Percentiles rank a stretch among this genome's conserved stretches.
These are phyloP conservation scores for Penicillium sp. DNA, from an alignment of 2,329 filamentous ascomycete genomes.

Conservation along the genomic window DNA sequence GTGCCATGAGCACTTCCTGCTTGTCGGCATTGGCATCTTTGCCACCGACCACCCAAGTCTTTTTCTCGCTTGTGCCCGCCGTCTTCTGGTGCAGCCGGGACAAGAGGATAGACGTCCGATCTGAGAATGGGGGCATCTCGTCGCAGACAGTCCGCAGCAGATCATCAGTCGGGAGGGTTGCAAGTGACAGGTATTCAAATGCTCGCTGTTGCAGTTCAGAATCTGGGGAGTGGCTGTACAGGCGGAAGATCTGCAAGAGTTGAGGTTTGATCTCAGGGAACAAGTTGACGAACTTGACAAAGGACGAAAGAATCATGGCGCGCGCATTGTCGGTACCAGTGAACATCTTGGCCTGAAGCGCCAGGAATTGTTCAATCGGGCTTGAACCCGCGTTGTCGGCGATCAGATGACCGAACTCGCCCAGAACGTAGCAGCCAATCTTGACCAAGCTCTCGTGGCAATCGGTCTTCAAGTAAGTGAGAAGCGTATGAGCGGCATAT, in stretches of 20 bases:
- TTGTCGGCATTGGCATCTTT: constrained; percentile 87
- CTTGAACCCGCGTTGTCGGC: constrained; percentile 89
- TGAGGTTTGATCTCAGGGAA: constrained; percentile 99
- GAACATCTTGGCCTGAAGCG: constrained; percentile 84
- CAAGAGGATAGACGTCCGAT: constrained; percentile 85
- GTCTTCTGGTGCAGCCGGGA: constrained; percentile 94
- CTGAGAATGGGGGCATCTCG: constrained; percentile 98
- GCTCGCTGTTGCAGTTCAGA: constrained; percentile 94
- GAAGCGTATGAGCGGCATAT: constrained; percentile 88
- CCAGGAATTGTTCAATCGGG: constrained; percentile 95
- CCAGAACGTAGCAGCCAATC: constrained; percentile 92
- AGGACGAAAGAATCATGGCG: constrained; percentile 91
- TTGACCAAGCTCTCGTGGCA: constrained; percentile 97
- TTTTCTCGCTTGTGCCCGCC: constrained; percentile 85
- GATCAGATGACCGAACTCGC: constrained; percentile 95
- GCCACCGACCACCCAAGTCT: constrained; percentile 96
- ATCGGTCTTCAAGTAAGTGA: constrained; percentile 88
- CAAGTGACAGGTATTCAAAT: constrained; percentile 88
- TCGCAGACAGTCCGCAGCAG: constrained; percentile 91
- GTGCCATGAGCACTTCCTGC: constrained; percentile 74
- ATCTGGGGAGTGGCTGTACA: constrained; percentile 92
- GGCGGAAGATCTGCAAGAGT: constrained; percentile 81
- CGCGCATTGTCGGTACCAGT: constrained; percentile 85
- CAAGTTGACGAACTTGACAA: constrained; percentile 96
- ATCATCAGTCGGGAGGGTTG: constrained; percentile 83